Conservation (phyloP, 73 alveolate species). For the Stentor roeselii region DNA sequence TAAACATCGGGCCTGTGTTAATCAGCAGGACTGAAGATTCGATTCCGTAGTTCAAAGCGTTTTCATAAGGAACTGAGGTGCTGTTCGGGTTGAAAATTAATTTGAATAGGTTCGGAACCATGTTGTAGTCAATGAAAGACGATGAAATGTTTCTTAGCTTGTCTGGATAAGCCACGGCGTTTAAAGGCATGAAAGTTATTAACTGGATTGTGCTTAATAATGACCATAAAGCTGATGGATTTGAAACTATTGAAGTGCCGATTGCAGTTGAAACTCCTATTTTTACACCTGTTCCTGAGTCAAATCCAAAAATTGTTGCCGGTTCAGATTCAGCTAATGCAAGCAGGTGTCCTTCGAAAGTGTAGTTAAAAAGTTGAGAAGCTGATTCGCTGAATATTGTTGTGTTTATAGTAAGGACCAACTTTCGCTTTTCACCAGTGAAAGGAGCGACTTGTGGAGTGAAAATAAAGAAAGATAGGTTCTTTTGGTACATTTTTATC, state of each 20-base stretch:
- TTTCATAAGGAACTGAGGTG: background rate
- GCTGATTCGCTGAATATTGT: background rate
- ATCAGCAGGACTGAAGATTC: background rate
- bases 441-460: background rate
- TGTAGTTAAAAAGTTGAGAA: background rate
- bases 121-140: no score
- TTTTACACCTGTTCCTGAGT: background rate
- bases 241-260: background rate
- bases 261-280: background rate
- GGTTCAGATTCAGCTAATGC: background rate
- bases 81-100: background rate
- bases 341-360: background rate
- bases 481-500: background rate
- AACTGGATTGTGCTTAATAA: background rate
- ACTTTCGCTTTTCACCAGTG: no score
- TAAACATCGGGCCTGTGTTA: background rate
- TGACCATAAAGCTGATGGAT: background rate
- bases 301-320: background rate
- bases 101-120: background rate
- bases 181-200: background rate
- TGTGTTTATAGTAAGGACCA: background rate
- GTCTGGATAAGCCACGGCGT: background rate
- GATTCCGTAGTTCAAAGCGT: background rate
- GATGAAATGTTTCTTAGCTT: no score
- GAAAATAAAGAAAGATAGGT: background rate